Percentiles rank a stretch among this genome's conserved stretches.
Evolutionary conservation across 352 stramenopile genomes (phyloP).

Genomic region (Globisporangium orthogonon): DNA sequence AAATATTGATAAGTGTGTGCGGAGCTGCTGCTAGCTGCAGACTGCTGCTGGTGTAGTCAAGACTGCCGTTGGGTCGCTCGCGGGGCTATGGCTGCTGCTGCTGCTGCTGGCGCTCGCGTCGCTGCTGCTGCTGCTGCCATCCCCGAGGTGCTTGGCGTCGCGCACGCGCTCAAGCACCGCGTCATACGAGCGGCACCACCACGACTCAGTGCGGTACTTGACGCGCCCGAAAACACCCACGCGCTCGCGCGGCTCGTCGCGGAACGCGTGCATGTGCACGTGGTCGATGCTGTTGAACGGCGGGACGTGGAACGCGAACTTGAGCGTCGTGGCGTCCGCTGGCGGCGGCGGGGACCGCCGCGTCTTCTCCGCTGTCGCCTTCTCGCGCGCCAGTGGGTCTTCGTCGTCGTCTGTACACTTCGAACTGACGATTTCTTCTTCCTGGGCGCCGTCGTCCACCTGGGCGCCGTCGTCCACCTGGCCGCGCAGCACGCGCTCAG

Average conservation of each 20-base stretch:
- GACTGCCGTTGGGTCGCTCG: background rate
- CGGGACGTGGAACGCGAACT: slow-evolving; percentile 36
- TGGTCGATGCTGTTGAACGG: slow-evolving; percentile 89
- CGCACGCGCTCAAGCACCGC: slow-evolving; percentile 42
- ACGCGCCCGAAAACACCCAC: slow-evolving; percentile 55
- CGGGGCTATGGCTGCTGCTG: background rate
- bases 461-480: background rate
- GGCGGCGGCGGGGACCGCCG: too few relatives aligned
- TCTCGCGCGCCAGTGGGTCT: slow-evolving; percentile 1
- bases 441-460: background rate
- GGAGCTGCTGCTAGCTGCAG: background rate
- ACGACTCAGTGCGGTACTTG: slow-evolving; percentile 80
- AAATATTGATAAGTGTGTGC: background rate
- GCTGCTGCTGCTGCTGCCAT: slow-evolving; percentile 8
- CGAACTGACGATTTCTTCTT: background rate
- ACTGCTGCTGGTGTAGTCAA: background rate
- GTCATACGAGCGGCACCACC: slow-evolving; percentile 79
- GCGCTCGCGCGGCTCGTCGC: slow-evolving; percentile 21
- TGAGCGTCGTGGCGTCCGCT: background rate
- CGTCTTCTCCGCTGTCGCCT: background rate
- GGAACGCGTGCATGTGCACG: slow-evolving; percentile 84
- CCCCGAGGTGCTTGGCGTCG: slow-evolving; percentile 4
- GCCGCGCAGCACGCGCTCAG: slow-evolving; percentile 30
- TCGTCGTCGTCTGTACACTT: slow-evolving; percentile 12
- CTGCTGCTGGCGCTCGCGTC: slow-evolving; percentile 2